Percentiles rank a stretch among this genome's conserved stretches.
These are phyloP conservation scores for Chaetomium cochliodes DNA, from an alignment of 495 filamentous ascomycete genomes.

Conservation along the genomic window DNA sequence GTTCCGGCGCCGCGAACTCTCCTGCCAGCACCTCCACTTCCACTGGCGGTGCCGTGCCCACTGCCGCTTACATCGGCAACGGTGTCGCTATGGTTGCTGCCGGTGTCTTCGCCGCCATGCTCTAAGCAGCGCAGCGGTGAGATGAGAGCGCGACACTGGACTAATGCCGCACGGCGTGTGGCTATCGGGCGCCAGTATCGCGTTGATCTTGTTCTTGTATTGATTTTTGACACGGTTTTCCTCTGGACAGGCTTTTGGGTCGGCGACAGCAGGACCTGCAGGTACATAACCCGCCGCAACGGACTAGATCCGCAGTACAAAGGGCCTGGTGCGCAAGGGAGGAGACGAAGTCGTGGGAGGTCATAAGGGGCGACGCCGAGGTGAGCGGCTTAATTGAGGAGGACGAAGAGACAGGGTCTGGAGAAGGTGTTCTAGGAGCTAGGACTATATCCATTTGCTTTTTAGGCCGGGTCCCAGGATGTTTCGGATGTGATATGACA, in stretches of 20 bases:
- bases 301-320: conserved; percentile 13
- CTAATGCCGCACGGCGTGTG: neutral
- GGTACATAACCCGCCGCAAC: conserved; percentile 28
- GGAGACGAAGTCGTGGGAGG: conserved; percentile 30
- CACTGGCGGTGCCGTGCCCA: conserved; percentile 24
- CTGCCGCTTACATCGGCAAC: conserved; percentile 32
- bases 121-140: conserved; percentile 22
- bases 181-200: conserved; percentile 1
- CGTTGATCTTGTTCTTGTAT: conserved; percentile 37
- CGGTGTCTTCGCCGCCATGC: conserved; percentile 39
- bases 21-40: conserved; percentile 19
- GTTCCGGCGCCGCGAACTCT: conserved; percentile 16
- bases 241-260: conserved; percentile 34
- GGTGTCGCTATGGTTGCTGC: conserved; percentile 34
- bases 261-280: conserved; percentile 25
- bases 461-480: conserved; percentile 11
- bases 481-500: neutral
- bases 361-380: conserved; percentile 20
- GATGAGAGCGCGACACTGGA: neutral
- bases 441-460: conserved; percentile 28
- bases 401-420: neutral
- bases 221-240: conserved; percentile 23
- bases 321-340: conserved; percentile 30
- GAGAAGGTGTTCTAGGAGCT: conserved; percentile 11
- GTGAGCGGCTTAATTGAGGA: conserved; percentile 11